phyloP scores from a whole-genome alignment of 2,329 filamentous ascomycete genomes.

The Claviceps sp. region DNA sequence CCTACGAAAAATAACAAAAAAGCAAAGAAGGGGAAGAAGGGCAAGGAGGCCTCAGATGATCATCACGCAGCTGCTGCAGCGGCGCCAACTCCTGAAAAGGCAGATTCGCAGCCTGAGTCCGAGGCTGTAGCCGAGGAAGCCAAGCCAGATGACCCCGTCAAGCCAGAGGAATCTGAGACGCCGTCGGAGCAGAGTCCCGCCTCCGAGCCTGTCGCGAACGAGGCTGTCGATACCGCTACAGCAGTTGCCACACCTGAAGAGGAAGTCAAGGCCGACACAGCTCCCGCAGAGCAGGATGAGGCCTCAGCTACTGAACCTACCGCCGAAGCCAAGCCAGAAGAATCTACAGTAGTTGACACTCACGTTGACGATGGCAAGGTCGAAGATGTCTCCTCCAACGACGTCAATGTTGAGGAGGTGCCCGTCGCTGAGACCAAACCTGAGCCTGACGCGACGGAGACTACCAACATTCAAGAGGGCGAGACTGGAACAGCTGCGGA shows the following conservation, averaged over 20 bases:
- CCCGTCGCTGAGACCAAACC: not conserved
- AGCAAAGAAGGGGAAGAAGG: constrained; percentile 13
- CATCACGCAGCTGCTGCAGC: not conserved
- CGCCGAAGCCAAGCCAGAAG: not conserved
- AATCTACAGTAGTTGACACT: not conserved
- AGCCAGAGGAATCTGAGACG: not conserved
- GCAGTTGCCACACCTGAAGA: not conserved
- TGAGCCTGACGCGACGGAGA: not conserved
- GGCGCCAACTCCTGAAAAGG: not conserved
- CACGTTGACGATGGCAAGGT: not conserved
- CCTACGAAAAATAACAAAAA: constrained; percentile 14
- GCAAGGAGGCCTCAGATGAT: not conserved
- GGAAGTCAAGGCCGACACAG: not conserved
- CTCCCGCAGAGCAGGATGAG: not conserved
- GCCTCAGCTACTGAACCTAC: not conserved
- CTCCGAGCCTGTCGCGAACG: not conserved
- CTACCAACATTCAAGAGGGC: not conserved
- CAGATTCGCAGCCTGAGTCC: constrained; percentile 2
- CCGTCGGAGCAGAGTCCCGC: not conserved
- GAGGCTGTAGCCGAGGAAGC: constrained; percentile 7
- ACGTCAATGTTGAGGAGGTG: not conserved
- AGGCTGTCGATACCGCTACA: not conserved
- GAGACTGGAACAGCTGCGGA: not conserved
- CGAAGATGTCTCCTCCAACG: not conserved
- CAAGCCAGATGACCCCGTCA: not conserved